These are phyloP conservation scores for Thuja plicata DNA, from an alignment of 83 land plant species.

Conservation along the genomic window DNA sequence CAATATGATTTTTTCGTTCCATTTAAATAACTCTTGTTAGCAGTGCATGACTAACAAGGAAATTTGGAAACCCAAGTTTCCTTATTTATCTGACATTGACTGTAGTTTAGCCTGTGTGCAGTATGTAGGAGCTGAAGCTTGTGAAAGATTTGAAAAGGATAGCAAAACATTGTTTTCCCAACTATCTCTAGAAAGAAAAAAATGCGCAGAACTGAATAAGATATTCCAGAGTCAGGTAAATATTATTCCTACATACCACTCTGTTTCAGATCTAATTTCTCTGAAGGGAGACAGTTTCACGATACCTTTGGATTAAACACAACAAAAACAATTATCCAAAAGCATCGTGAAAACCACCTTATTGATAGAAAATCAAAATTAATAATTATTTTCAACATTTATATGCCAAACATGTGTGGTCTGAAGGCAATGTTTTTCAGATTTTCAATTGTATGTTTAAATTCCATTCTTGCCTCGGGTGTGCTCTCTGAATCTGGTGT, in stretches of 20 bases:
- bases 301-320: background rate
- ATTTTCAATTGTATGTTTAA: background rate
- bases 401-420: background rate
- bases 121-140: conserved; percentile 3
- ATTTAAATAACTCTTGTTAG: background rate
- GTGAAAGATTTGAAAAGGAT: conserved; percentile 6
- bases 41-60: background rate
- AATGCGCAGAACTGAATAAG: background rate
- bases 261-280: background rate
- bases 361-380: background rate
- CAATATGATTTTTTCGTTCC: background rate
- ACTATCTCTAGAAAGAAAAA: background rate
- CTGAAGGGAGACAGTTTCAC: background rate
- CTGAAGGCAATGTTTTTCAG: background rate
- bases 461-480: background rate
- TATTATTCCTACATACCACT: background rate
- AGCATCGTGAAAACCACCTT: background rate
- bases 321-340: background rate
- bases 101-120: background rate
- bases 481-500: background rate
- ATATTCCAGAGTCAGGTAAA: background rate
- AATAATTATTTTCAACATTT: no score
- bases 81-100: background rate
- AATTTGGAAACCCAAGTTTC: background rate
- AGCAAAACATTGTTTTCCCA: background rate